Conservation (phyloP, 306 rosid species). For the Lupinus albus region DNA sequence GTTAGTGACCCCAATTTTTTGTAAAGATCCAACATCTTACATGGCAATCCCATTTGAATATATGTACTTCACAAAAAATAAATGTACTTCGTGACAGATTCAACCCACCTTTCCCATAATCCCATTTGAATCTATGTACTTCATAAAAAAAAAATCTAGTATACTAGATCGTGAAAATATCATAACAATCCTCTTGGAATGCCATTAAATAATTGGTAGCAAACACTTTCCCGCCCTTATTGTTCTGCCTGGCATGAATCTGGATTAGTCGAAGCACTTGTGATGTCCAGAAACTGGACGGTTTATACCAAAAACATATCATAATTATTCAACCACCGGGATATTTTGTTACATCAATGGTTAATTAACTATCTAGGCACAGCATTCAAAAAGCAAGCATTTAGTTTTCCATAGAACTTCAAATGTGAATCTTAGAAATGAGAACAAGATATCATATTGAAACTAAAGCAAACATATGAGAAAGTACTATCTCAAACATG, state of each 20-base stretch:
- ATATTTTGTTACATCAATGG: constrained; percentile 18
- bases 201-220: too few relatives aligned
- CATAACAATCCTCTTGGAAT: neutral
- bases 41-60: constrained; percentile 25
- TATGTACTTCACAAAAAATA: constrained; percentile 5
- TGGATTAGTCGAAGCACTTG: too few relatives aligned
- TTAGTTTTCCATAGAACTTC: constrained; percentile 17
- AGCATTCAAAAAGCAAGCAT: constrained; percentile 20
- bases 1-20: neutral
- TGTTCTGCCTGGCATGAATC: too few relatives aligned
- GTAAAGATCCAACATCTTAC: constrained; percentile 11
- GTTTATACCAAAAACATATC: neutral
- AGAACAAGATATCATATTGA: constrained; percentile 15
- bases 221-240: too few relatives aligned
- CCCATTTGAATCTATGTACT: constrained; percentile 20
- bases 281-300: too few relatives aligned
- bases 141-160: constrained; percentile 2
- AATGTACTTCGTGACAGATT: too few relatives aligned
- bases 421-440: constrained; percentile 15
- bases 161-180: constrained; percentile 1
- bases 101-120: constrained; percentile 10
- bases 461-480: constrained; percentile 3
- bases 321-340: constrained; percentile 9
- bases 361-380: neutral
- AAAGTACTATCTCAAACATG: neutral